phyloP scores from a whole-genome alignment of 2,329 filamentous ascomycete genomes.

The Zasmidium citrigriseum region DNA sequence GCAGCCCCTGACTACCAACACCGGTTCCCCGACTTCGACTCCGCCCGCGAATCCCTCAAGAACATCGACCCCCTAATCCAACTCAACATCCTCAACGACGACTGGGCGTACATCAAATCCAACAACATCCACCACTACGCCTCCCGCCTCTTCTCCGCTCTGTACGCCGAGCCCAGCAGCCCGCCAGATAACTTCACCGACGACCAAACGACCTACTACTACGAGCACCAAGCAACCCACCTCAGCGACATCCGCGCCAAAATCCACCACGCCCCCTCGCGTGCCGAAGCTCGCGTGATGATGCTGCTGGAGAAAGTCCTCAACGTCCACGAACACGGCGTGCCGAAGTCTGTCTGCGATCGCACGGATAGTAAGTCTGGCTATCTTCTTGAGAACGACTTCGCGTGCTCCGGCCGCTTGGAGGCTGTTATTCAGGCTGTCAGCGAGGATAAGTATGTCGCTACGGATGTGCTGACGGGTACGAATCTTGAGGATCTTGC shows the following conservation, averaged over 20 bases:
- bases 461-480: slow-evolving; percentile 15
- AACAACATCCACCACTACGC: slow-evolving; percentile 8
- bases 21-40: neutral
- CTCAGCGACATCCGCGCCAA: slow-evolving; percentile 5
- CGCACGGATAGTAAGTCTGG: slow-evolving; percentile 10
- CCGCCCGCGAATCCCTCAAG: slow-evolving; percentile 1
- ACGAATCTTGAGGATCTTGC: slow-evolving; percentile 3
- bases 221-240: slow-evolving; percentile 10
- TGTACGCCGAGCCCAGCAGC: neutral
- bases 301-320: slow-evolving; percentile 14
- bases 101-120: slow-evolving; percentile 5
- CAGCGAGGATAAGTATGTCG: slow-evolving; percentile 18
- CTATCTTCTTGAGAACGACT: slow-evolving; percentile 8
- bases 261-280: neutral
- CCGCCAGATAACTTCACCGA: neutral
- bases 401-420: slow-evolving; percentile 14
- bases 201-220: slow-evolving; percentile 11
- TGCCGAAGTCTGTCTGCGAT: slow-evolving; percentile 6
- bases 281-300: slow-evolving; percentile 17
- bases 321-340: slow-evolving; percentile 13
- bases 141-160: slow-evolving; percentile 9
- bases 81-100: slow-evolving; percentile 6
- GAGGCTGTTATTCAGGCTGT: slow-evolving; percentile 10
- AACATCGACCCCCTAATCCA: neutral
- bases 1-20: neutral